Evolutionary conservation across 1,139 yeast species (phyloP).

Genomic region (Nematodospora anomalae): DNA sequence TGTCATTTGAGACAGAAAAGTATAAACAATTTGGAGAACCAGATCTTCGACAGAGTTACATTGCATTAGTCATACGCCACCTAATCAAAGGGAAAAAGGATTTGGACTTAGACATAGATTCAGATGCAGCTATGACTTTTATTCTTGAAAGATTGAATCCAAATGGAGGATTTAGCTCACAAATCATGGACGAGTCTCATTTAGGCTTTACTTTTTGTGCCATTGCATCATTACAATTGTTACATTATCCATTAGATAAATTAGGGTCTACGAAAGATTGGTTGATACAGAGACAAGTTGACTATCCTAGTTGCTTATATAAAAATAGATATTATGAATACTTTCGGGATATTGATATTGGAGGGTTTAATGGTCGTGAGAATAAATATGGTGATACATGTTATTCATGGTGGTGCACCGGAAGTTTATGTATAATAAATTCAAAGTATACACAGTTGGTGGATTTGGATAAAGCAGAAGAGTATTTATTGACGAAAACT

Average conservation of each 20-base stretch:
- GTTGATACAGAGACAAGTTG: conserved; percentile 66
- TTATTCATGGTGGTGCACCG: conserved; percentile 87
- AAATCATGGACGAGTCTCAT: conserved; percentile 63
- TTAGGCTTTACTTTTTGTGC: conserved; percentile 90
- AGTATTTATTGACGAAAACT: conserved; percentile 56
- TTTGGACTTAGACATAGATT: conserved; percentile 41
- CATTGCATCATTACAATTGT: conserved; percentile 57
- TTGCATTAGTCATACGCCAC: conserved; percentile 65
- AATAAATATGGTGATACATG: conserved; percentile 89
- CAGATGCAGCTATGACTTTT: conserved; percentile 35
- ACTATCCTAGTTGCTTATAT: conserved; percentile 29
- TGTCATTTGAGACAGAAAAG: conserved; percentile 24
- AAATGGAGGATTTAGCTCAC: conserved; percentile 65
- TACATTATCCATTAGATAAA: conserved; percentile 30
- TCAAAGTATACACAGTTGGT: conserved; percentile 27
- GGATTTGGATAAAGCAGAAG: conserved; percentile 35
- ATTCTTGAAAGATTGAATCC: conserved; percentile 45
- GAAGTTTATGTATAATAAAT: conserved; percentile 50
- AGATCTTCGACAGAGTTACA: conserved; percentile 74
- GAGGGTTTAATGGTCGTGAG: conserved; percentile 87
- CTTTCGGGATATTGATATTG: conserved; percentile 50
- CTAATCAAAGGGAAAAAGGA: conserved; percentile 40
- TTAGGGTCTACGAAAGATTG: conserved; percentile 47
- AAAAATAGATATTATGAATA: conserved; percentile 25
- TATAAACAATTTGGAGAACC: conserved; percentile 51